Evolutionary conservation across 768 basidiomycete species (phyloP), one percentile per base, ranked within the genome.

Genomic region (Tulasnella sp.): DNA sequence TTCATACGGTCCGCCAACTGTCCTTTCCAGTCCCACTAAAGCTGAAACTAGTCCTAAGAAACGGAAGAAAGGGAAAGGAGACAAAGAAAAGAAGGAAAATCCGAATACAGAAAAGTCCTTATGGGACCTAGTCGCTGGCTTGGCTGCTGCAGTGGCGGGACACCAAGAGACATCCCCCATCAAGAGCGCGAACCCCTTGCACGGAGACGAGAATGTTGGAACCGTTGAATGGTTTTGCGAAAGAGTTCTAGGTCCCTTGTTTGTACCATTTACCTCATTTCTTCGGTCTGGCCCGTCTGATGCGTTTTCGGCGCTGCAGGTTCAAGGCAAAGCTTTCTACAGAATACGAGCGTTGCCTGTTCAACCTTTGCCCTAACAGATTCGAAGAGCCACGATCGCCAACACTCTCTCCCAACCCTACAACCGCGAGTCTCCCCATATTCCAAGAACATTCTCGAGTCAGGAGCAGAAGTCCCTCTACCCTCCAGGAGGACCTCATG

Each of bases 151-250:
- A 5, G 62, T 27, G 27, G 62, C 62, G 4, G 62, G 62, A 68
- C 62, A 68, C 62, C 62, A 68, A 36, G 62, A 68, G 3, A 68
- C 62, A 19, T 68, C 62, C 5, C 62, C 62, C 3, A 3, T 74
- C 24, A 74, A 40, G 38, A 21, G n/a, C 39, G 12, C 27, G 16
- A 46, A 40, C 73, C 39, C 73, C 16, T 34, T 40, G 38, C 73
- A 74, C 21, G 73, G 27, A 18, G 73, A 46, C 73, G 73, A 74
- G 38, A 36, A 74, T 46, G 24, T 74, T 3, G 73, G 44, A 31
- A 74, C 27, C 18, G 73, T 40, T 40, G 73, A 46, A 38, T 74
- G 73, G 73, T 74, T 40, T 74, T 74, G 73, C 18, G 73, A 74
- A 24, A 40, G 73, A n/a, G 73, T 74, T 31, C n/a, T 74, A 10